Evolutionary conservation across 192 early-diverging fungal species (phyloP), one percentile per base, ranked within the genome.

Genomic region (Allomyces macrogynus): DNA sequence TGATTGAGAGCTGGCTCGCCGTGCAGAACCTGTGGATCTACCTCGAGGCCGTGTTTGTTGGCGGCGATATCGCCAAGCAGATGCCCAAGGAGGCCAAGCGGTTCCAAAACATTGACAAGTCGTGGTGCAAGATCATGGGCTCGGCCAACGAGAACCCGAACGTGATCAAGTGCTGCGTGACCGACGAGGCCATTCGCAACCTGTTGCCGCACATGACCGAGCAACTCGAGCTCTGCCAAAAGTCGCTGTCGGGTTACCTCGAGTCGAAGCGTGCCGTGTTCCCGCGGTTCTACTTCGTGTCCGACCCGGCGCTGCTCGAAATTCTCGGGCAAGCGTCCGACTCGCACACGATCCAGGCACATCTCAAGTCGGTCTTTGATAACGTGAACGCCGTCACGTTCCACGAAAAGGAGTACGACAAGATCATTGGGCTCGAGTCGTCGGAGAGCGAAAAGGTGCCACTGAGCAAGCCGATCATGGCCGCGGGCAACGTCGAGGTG

Each of bases 11-110:
- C 5, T 99, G 97, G 97, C 92, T 97, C 62, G 95, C 97, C 74
- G 97, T 99, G 40, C 97, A 99, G 77, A 85, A 95, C 54, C 97
- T 97, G 71, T 99, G 95, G 94, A 95, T 99, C 23, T 99, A 99
- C 70, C 76, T 99, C 57, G 94, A 99, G 72, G 97, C 94, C 42
- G 97, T 99, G 63, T 99, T 99, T 70, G 85, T 88, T 57, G 87
- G 91, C 63, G 89, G 86, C 7, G 95, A 99, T 67, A 99, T 99
- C 77, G 95, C 93, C 72, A 89, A 94, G 64, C 77, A 98, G 60
- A 73, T 99, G 10, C 97, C 97, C 0, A 83, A 92, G 8, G 97
- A 99, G 76, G 89, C 86, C 23, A 83, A 85, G 60, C 84, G 95
- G 16, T 99, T 99, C 79, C 84, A 87, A 65, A 92, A 86, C 77